phyloP scores from a whole-genome alignment of 1,284 basidiomycete species.

The Laetiporus sulphureus region DNA sequence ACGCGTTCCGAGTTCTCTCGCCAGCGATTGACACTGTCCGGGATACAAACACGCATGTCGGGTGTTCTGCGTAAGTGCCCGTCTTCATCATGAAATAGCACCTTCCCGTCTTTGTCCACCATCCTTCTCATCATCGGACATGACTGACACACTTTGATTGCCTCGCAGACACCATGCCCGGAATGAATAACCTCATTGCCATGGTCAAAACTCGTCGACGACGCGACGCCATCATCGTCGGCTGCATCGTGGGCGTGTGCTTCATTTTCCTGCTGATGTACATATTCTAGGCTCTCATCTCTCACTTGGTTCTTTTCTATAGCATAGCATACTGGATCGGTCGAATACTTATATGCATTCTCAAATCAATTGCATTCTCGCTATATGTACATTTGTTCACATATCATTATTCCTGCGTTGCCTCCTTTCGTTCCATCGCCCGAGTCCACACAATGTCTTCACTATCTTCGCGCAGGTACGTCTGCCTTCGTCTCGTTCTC shows the following conservation, averaged over 20 bases:
- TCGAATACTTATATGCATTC: too few species aligned
- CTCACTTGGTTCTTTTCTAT: too few species aligned
- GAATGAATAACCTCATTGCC: conserved; percentile 84
- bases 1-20: conserved; percentile 92
- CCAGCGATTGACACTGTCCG: conserved; percentile 70
- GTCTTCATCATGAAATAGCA: background rate
- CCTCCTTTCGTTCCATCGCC: too few species aligned
- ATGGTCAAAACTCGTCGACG: conserved; percentile 91
- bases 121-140: background rate
- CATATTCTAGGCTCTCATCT: conserved; percentile 42
- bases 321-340: too few species aligned
- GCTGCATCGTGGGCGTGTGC: conserved; percentile 81
- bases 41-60: conserved; percentile 80
- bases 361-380: too few species aligned
- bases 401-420: too few species aligned
- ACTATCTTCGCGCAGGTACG: too few species aligned
- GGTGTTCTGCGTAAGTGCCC: conserved; percentile 67
- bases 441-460: too few species aligned
- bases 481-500: too few species aligned
- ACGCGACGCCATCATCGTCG: conserved; percentile 88
- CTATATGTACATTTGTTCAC: too few species aligned
- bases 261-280: conserved; percentile 77
- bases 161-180: conserved; percentile 76
- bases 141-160: background rate
- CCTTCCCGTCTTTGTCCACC: background rate